Conservation (phyloP, 2,329 filamentous ascomycete species). For the Aplosporella prunicola region DNA sequence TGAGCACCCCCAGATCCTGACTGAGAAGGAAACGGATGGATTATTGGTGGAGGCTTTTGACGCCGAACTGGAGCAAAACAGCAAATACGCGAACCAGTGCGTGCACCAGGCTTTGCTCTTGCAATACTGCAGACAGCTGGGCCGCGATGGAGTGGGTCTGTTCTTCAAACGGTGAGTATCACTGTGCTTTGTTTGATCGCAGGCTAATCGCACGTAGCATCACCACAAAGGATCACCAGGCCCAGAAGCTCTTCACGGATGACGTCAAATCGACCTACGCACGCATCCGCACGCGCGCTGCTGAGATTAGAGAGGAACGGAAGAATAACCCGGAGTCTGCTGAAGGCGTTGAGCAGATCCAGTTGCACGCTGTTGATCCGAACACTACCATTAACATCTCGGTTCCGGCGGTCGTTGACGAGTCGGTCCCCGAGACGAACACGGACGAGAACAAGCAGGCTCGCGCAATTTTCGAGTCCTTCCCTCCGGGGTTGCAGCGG, state of each 20-base stretch:
- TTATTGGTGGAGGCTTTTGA: conserved; percentile 89
- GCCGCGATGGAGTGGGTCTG: conserved; percentile 74
- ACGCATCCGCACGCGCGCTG: conserved; percentile 67
- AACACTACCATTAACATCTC: conserved; percentile 77
- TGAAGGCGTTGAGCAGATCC: conserved; percentile 84
- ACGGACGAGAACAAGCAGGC: conserved; percentile 49
- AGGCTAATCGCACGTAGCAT: conserved; percentile 40
- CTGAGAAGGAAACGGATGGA: conserved; percentile 82
- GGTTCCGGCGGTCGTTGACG: conserved; percentile 55
- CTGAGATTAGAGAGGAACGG: conserved; percentile 59
- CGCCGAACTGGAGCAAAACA: conserved; percentile 64
- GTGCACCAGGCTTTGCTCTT: conserved; percentile 88
- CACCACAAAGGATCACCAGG: conserved; percentile 80
- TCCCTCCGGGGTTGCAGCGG: conserved; percentile 68
- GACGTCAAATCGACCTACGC: conserved; percentile 84
- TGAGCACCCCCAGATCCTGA: conserved; percentile 67
- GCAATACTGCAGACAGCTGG: conserved; percentile 88
- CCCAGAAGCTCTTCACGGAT: conserved; percentile 80
- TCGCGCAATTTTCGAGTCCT: conserved; percentile 71
- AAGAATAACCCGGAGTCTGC: conserved; percentile 38
- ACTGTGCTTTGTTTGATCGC: not conserved
- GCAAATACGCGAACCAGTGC: conserved; percentile 71
- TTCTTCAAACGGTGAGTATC: conserved; percentile 74
- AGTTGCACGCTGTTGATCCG: conserved; percentile 91
- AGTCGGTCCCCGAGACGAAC: conserved; percentile 11